These are phyloP conservation scores for Hypoxylon trugodes DNA, from an alignment of 495 filamentous ascomycete species.

Conservation along the genomic window DNA sequence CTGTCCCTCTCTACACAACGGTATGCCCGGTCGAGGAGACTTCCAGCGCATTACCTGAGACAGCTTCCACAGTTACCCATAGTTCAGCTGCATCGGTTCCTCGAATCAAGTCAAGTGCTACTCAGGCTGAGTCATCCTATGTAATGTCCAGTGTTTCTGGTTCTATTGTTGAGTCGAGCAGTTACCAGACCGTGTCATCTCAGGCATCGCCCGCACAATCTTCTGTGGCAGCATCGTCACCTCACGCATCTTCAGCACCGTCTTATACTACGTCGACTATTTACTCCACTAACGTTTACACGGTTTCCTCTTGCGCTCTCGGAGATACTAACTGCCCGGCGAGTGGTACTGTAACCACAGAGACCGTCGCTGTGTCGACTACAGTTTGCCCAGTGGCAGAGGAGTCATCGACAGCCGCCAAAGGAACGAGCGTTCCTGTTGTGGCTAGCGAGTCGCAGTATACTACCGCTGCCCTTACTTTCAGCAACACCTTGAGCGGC, in stretches of 20 bases:
- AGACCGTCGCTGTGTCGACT: slow-evolving; percentile 41
- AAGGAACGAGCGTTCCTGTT: slow-evolving; percentile 8
- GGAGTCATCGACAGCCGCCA: slow-evolving; percentile 5
- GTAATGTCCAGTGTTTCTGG: slow-evolving; percentile 41
- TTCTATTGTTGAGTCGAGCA: slow-evolving; percentile 15
- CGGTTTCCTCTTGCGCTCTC: slow-evolving; percentile 60
- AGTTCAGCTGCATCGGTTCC: slow-evolving; percentile 44
- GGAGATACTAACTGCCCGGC: slow-evolving; percentile 64
- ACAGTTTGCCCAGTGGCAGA: slow-evolving; percentile 42
- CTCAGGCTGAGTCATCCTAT: slow-evolving; percentile 12
- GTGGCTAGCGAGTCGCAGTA: slow-evolving; percentile 20
- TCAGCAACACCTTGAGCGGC: slow-evolving; percentile 60
- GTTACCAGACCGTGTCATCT: slow-evolving; percentile 13
- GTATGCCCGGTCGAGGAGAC: slow-evolving; percentile 53
- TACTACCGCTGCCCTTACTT: slow-evolving; percentile 57
- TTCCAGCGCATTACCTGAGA: slow-evolving; percentile 8
- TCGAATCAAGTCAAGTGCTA: slow-evolving; percentile 6
- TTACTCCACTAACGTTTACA: slow-evolving; percentile 61
- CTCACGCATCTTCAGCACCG: slow-evolving; percentile 14
- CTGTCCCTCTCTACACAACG: slow-evolving; percentile 56
- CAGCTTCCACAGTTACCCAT: no score
- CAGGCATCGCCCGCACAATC: slow-evolving; percentile 5
- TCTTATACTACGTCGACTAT: slow-evolving; percentile 55
- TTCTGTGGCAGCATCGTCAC: slow-evolving; percentile 14
- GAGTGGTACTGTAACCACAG: slow-evolving; percentile 42